A percentile compares a stretch with the other conserved stretches of the same genome.
Conservation (phyloP, 116 monocot genomes). For the Zostera marina region DNA sequence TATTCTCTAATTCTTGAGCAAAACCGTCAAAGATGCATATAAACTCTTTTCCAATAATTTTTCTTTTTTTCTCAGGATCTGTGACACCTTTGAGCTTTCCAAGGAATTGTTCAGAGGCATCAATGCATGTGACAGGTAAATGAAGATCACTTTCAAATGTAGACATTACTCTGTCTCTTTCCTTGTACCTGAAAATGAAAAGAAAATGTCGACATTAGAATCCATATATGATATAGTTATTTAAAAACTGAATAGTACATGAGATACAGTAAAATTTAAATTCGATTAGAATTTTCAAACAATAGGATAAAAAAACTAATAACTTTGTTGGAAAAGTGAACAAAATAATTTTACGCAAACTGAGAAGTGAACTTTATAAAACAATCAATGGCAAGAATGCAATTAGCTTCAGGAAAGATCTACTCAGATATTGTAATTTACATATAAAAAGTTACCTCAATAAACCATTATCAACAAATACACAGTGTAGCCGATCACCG, state of each 20-base stretch:
- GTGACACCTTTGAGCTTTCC: constrained; percentile 68
- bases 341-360: too few relatives aligned
- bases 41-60: constrained; percentile 92
- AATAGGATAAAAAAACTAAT: too few relatives aligned
- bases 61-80: constrained; percentile 88
- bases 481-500: constrained; percentile 78
- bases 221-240: not conserved
- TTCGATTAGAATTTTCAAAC: too few relatives aligned
- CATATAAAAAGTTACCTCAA: constrained; percentile 31
- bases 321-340: too few relatives aligned
- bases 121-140: constrained; percentile 83
- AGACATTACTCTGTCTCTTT: constrained; percentile 79
- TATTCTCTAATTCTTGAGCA: constrained; percentile 51
- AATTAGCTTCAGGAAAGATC: not conserved
- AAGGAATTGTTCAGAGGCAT: constrained; percentile 77
- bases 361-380: not conserved
- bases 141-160: constrained; percentile 77
- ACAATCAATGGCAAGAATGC: not conserved
- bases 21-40: constrained; percentile 78
- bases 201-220: not conserved
- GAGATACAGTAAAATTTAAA: not conserved
- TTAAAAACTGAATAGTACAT: not conserved
- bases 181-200: constrained; percentile 71
- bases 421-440: not conserved
- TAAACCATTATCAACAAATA: constrained; percentile 93